A percentile compares a stretch with the other conserved stretches of the same genome.
These are phyloP conservation scores for Mycena rosella DNA, from an alignment of 768 basidiomycete species.

Conservation along the genomic window DNA sequence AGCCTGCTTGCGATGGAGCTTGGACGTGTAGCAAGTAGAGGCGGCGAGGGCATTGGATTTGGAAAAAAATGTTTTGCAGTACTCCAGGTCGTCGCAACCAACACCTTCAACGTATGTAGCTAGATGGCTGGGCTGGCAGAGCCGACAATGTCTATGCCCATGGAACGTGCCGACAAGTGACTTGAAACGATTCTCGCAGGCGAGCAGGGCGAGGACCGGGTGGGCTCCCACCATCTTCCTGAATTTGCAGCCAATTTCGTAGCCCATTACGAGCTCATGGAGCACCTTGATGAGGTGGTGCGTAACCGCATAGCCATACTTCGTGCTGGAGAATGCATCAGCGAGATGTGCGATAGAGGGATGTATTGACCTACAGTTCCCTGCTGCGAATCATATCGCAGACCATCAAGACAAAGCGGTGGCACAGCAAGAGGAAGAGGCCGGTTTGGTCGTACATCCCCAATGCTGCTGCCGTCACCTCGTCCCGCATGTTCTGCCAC, in stretches of 20 bases:
- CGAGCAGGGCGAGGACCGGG: slow-evolving; percentile 11
- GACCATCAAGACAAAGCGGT: slow-evolving; percentile 47
- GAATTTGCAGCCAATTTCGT: slow-evolving; percentile 37
- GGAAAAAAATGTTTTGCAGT: slow-evolving; percentile 25
- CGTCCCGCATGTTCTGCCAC: slow-evolving; percentile 40
- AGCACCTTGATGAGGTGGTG: slow-evolving; percentile 14
- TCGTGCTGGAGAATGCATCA: slow-evolving; percentile 9
- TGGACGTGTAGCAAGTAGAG: slow-evolving; percentile 16
- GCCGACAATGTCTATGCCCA: slow-evolving; percentile 22
- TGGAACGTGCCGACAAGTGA: slow-evolving; percentile 22
- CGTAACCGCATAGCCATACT: slow-evolving; percentile 28
- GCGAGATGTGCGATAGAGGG: background rate
- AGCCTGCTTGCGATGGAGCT: slow-evolving; percentile 26
- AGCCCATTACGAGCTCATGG: slow-evolving; percentile 14
- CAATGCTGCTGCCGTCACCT: slow-evolving; percentile 43
- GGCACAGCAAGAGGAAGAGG: slow-evolving; percentile 51
- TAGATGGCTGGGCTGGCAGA: slow-evolving; percentile 27
- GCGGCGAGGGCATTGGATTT: slow-evolving; percentile 32
- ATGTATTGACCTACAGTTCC: slow-evolving; percentile 47
- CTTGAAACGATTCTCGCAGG: background rate
- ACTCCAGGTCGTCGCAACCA: slow-evolving; percentile 29
- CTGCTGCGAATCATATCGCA: slow-evolving; percentile 52
- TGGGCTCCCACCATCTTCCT: slow-evolving; percentile 4
- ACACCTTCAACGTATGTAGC: slow-evolving; percentile 23
- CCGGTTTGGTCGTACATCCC: slow-evolving; percentile 53